Percentiles rank a stretch among this genome's conserved stretches.
phyloP scores from a whole-genome alignment of 371 early-diverging fungal genomes.

The Mucor irregularis region DNA sequence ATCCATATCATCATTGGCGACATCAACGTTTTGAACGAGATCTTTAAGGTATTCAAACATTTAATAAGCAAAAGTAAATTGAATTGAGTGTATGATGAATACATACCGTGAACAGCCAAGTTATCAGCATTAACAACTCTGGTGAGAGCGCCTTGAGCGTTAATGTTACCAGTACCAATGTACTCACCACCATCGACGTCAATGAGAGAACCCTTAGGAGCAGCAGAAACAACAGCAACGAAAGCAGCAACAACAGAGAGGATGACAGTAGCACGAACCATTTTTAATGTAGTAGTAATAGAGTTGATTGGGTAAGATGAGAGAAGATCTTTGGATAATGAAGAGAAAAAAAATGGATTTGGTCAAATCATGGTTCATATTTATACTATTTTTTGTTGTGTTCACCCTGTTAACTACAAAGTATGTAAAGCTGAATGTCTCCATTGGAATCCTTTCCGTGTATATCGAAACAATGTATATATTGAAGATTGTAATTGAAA shows the following conservation, averaged over 20 bases:
- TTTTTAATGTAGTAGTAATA: slow-evolving; percentile 2
- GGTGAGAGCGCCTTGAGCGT: background rate
- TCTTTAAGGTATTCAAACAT: background rate
- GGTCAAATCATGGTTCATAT: slow-evolving; percentile 7
- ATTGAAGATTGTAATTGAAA: too few relatives aligned
- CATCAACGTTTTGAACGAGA: background rate
- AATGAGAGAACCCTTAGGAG: background rate
- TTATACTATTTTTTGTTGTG: background rate
- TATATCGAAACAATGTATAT: too few relatives aligned
- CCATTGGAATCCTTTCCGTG: too few relatives aligned
- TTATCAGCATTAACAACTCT: background rate
- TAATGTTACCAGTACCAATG: background rate
- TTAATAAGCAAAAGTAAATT: too few relatives aligned
- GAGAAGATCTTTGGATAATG: background rate
- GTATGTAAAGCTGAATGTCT: too few relatives aligned
- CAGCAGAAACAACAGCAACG: slow-evolving; percentile 6
- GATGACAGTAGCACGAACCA: slow-evolving; percentile 17
- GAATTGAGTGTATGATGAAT: background rate
- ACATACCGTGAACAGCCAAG: background rate
- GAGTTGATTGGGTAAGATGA: background rate
- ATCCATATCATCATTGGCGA: background rate
- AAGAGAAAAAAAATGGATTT: background rate
- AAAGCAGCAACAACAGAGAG: slow-evolving; percentile 13
- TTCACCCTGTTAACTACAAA: background rate
- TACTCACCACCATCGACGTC: background rate